Evolutionary conservation across 768 basidiomycete species (phyloP).

Genomic region (Tubosaeta brunneosetosa): DNA sequence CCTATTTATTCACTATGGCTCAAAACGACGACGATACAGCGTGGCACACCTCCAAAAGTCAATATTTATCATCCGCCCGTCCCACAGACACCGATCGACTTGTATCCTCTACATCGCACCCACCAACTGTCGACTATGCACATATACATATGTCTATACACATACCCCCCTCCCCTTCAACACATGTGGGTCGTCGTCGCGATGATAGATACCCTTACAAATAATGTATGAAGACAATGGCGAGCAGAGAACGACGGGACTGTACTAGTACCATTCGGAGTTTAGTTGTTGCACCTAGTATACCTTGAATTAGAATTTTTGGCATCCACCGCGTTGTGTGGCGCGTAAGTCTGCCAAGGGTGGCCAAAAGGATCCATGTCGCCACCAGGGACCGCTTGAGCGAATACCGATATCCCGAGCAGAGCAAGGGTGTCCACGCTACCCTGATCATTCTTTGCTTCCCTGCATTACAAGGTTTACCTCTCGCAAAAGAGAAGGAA

Average conservation of each 20-base stretch:
- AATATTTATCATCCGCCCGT: slow-evolving; percentile 24
- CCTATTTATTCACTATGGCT: slow-evolving; percentile 30
- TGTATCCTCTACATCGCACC: slow-evolving; percentile 30
- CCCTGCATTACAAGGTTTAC: slow-evolving; percentile 23
- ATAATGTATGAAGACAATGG: slow-evolving; percentile 26
- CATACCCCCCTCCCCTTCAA: slow-evolving; percentile 14
- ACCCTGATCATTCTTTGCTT: slow-evolving; percentile 14
- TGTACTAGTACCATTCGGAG: slow-evolving; percentile 31
- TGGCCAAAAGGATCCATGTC: slow-evolving; percentile 11
- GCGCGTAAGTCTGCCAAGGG: slow-evolving; percentile 2
- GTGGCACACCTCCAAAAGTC: slow-evolving; percentile 19
- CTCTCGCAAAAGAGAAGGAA: not conserved
- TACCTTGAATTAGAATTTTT: slow-evolving; percentile 36
- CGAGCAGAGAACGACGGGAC: slow-evolving; percentile 27
- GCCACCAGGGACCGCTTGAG: slow-evolving; percentile 25
- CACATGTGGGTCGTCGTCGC: slow-evolving; percentile 24
- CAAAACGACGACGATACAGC: slow-evolving; percentile 26
- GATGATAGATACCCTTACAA: slow-evolving; percentile 31
- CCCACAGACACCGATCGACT: slow-evolving; percentile 12
- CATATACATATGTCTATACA: slow-evolving; percentile 24
- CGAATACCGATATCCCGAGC: slow-evolving; percentile 13
- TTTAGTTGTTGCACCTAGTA: slow-evolving; percentile 30
- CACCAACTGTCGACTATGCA: slow-evolving; percentile 23
- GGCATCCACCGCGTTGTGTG: slow-evolving; percentile 6
- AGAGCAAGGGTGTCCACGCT: not conserved